Evolutionary conservation across 176 grass and related monocot genomes (phyloP).

Genomic region (Musa acuminata): DNA sequence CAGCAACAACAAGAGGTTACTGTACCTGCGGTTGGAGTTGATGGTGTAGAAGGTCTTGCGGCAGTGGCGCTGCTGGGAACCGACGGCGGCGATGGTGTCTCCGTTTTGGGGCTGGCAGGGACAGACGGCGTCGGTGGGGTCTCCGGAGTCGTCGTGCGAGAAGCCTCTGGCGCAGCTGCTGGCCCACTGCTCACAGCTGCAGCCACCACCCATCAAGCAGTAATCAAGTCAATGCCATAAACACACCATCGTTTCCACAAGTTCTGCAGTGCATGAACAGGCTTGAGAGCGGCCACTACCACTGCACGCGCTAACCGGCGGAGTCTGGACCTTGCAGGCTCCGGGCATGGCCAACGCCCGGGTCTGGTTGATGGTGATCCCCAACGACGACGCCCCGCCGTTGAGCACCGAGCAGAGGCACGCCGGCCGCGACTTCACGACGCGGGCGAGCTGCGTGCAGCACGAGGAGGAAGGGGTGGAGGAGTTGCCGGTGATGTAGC

Average conservation of each 20-base stretch:
- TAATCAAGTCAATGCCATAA: too few species aligned
- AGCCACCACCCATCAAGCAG: too few species aligned
- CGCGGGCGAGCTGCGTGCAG: background rate
- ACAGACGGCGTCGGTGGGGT: background rate
- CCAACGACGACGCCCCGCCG: background rate
- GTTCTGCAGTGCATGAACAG: too few species aligned
- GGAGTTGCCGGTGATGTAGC: conserved; percentile 5
- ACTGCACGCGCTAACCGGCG: background rate
- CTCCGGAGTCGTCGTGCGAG: background rate
- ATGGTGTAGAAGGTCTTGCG: background rate
- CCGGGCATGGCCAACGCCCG: background rate
- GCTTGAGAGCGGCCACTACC: too few species aligned
- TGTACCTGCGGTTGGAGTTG: too few species aligned
- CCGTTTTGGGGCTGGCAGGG: too few species aligned
- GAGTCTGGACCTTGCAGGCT: conserved; percentile 1
- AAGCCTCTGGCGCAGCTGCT: background rate
- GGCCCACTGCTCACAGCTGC: too few species aligned
- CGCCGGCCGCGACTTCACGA: background rate
- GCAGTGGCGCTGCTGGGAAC: background rate
- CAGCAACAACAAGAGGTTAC: too few species aligned
- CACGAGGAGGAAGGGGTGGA: conserved; percentile 5
- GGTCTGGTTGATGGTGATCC: background rate
- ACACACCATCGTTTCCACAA: too few species aligned
- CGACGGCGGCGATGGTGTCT: background rate
- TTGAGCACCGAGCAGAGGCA: conserved; percentile 11